Evolutionary conservation across 306 rosid genomes (phyloP), one percentile per base, ranked within the genome.

Genomic region (Oemleria cerasiformis): DNA sequence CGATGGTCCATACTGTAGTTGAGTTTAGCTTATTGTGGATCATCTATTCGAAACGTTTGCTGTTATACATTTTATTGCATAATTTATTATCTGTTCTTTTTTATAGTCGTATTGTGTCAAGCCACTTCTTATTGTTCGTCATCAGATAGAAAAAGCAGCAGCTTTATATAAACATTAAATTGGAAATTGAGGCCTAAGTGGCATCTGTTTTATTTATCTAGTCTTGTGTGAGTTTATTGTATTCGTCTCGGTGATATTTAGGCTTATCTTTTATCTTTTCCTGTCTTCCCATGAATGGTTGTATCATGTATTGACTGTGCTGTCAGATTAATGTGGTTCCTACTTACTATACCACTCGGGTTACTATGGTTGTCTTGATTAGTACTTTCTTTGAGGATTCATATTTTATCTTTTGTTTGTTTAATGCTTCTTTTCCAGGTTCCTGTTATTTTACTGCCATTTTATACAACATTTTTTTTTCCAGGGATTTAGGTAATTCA

Each of bases 401-500:
- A 62, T 17, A 16, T 53, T 11, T n/a, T n/a, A 42, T 16, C 19
- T 30, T 67, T 15, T 2, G 39, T 47, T 23, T 67, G 25, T 66
- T 53, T 50, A 5, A 2, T 38, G 36, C 36, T 54, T 34, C 11
- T 68, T 4, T 13, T 45, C 9, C 16, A 30, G 1, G 14, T 9
- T 12, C 7, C 30, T 74, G 15, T 39, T 65, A 40, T n/a, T 41
- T 14, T 41, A 9, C 13, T 56, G 23, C 21, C 2, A 1, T 36
- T 43, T 42, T 42, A 47, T 3, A 48, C 65, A 70, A 21, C 9
- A 25, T 30, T 67, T 48, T 67, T 30, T 65, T 75, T 55, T 71
- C 62, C 89, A 93, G 97, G 84, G 98, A 93, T 71, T 90, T 93
- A 60, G 98, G 98, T 34, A 93, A 90, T 82, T 90, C 97, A 45